phyloP scores from a whole-genome alignment of 139 green algal genomes.

The Nannochloris sp. region DNA sequence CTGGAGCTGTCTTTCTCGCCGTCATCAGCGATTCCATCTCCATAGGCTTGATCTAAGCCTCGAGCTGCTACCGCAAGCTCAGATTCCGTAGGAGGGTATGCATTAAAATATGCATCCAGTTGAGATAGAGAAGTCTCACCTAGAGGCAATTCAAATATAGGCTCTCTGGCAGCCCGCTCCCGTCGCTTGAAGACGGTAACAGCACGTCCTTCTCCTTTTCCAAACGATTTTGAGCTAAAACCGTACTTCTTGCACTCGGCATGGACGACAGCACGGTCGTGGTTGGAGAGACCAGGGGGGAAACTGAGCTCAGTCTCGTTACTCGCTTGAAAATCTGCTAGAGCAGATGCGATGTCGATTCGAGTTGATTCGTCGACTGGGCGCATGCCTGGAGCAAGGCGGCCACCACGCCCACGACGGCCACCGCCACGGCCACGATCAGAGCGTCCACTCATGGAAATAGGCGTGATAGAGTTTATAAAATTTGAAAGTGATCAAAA shows the following conservation, averaged over 20 bases:
- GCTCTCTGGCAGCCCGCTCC: background rate
- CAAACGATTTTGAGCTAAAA: slow-evolving; percentile 41
- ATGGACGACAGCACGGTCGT: slow-evolving; percentile 69
- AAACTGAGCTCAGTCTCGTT: slow-evolving; percentile 52
- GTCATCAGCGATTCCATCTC: background rate
- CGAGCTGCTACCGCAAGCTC: slow-evolving; percentile 14
- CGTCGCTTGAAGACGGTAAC: slow-evolving; percentile 29
- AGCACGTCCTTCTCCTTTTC: slow-evolving; percentile 26
- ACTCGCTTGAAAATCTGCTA: slow-evolving; percentile 32
- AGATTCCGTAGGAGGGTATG: slow-evolving; percentile 13
- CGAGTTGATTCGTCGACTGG: slow-evolving; percentile 35
- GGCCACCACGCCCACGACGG: slow-evolving; percentile 9
- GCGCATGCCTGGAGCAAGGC: slow-evolving; percentile 26
- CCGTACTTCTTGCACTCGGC: slow-evolving; percentile 55
- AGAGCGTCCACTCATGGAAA: background rate
- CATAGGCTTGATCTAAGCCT: slow-evolving; percentile 4
- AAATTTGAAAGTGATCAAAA: too few species aligned
- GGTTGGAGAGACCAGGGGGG: slow-evolving; percentile 52
- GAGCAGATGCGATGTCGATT: slow-evolving; percentile 29
- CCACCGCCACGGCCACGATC: background rate
- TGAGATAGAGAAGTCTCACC: slow-evolving; percentile 1
- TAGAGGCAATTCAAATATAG: slow-evolving; percentile 25
- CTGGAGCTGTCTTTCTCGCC: background rate
- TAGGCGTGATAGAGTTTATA: too few species aligned
- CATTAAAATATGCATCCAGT: slow-evolving; percentile 27